Percentiles rank a stretch among this genome's conserved stretches.
Conservation (phyloP, 805 yeast genomes). For the Candida maris region DNA sequence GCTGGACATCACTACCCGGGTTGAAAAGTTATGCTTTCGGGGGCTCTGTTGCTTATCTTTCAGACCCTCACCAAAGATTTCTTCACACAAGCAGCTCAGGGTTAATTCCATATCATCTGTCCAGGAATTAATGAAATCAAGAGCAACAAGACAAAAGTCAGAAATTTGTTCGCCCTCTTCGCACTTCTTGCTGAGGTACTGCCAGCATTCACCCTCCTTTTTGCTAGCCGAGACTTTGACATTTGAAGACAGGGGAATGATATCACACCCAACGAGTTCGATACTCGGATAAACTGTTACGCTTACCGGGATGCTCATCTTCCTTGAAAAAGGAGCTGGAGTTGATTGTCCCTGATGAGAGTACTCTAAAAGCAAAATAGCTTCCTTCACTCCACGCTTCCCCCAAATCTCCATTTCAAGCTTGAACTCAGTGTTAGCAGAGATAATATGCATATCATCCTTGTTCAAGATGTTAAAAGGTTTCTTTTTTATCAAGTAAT, state of each 20-base stretch:
- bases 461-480: slow-evolving; percentile 55
- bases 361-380: slow-evolving; percentile 64
- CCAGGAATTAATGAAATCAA: slow-evolving; percentile 86
- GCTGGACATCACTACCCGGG: slow-evolving; percentile 19
- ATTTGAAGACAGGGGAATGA: slow-evolving; percentile 51
- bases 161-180: slow-evolving; percentile 34
- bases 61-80: slow-evolving; percentile 18
- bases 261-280: slow-evolving; percentile 72
- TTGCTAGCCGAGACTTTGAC: slow-evolving; percentile 25
- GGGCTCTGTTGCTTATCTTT: slow-evolving; percentile 15
- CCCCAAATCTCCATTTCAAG: slow-evolving; percentile 62
- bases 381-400: slow-evolving; percentile 67
- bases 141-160: slow-evolving; percentile 58
- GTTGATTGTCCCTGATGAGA: slow-evolving; percentile 36
- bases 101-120: slow-evolving; percentile 44
- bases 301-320: slow-evolving; percentile 62
- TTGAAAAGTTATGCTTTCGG: slow-evolving; percentile 15
- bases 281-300: slow-evolving; percentile 70
- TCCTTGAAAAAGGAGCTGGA: slow-evolving; percentile 40
- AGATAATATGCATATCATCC: slow-evolving; percentile 37
- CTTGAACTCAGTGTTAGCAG: slow-evolving; percentile 35
- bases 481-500: slow-evolving; percentile 53
- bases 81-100: slow-evolving; percentile 22
- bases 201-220: slow-evolving; percentile 27
- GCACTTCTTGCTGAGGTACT: slow-evolving; percentile 31